A percentile compares a stretch with the other conserved stretches of the same genome.
Evolutionary conservation across 176 grass and related monocot species (phyloP).

Genomic region (Cocos nucifera): DNA sequence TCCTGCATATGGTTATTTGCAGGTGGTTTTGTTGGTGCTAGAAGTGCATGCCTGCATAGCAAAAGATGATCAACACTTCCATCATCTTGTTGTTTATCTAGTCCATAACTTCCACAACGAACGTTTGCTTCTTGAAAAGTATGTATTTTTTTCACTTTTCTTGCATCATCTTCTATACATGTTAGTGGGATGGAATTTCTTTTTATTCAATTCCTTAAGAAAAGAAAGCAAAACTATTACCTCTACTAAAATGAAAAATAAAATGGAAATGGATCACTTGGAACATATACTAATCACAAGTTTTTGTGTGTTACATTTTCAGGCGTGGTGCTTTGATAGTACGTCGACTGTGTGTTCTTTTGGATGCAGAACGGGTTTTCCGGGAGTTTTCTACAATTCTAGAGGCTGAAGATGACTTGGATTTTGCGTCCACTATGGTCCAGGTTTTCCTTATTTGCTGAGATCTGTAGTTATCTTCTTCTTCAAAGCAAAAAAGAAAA

Average conservation of each 20-base stretch:
- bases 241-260: too few species aligned
- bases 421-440: slow-evolving; percentile 90
- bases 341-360: slow-evolving; percentile 73
- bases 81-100: slow-evolving; percentile 58
- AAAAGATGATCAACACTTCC: slow-evolving; percentile 69
- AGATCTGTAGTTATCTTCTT: not conserved
- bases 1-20: slow-evolving; percentile 22
- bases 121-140: slow-evolving; percentile 80
- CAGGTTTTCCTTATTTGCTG: slow-evolving; percentile 42
- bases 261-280: too few species aligned
- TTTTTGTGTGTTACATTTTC: slow-evolving; percentile 4
- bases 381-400: slow-evolving; percentile 77
- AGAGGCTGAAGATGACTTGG: slow-evolving; percentile 55
- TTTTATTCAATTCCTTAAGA: too few species aligned
- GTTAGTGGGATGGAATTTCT: too few species aligned
- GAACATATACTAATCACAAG: too few species aligned
- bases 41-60: slow-evolving; percentile 90
- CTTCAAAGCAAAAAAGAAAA: too few species aligned
- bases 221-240: too few species aligned
- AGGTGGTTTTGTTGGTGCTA: slow-evolving; percentile 92
- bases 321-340: slow-evolving; percentile 95
- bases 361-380: slow-evolving; percentile 87
- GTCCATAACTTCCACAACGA: slow-evolving; percentile 58
- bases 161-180: too few species aligned
- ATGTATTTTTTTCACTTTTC: not conserved